Base-by-base conservation (phyloP, 1,284 basidiomycete species). In the Neonothopanus nambi region DNA sequence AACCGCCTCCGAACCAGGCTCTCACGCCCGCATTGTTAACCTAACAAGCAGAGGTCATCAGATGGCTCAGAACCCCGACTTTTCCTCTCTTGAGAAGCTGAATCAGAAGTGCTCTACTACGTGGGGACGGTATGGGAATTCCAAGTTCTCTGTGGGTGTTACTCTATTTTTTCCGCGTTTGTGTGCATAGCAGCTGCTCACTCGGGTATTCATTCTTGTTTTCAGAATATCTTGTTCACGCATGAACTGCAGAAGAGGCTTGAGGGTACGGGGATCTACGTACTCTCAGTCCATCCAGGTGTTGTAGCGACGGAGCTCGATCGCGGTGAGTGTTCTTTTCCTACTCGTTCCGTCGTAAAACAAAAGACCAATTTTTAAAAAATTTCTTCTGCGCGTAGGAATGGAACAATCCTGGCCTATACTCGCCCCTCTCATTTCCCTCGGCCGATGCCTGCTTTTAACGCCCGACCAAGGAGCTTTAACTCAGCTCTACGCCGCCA, bases 401-500 rank as follows among this genome's bases (percentile, higher is more conserved):
- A 30, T 35, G 36, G 5, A 18, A 7, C 49, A 51, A 37, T 51
- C 49, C 13, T 43, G 49, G 49, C 49, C 49, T 11, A 12, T 51
- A n/a, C 30, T 51, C 13, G 11, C 49, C 21, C 40, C 49, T 12
- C 11, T 51, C 8, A 17, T 20, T 3, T 11, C 5, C 1, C 3
- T 51, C 8, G 13, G 12, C 2, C 24, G 5, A 15, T n/a, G n/a
- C 17, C 18, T 58, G 5, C 12, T 43, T 15, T n/a, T 48, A 30
- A 38, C 57, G 24, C 15, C 51, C 15, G 35, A 51, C 13, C 48
- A 51, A 24, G 59, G 57, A 13, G 59, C 57, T 28, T 51, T 58
- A 11, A 60, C 59, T 17, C 59, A 60, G 33, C 46, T 60, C 3
- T 58, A 55, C 18, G 59, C 59, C 11, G 59, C 54, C 11, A 60